A percentile compares a stretch with the other conserved stretches of the same genome.
phyloP scores from a whole-genome alignment of 257 asterid genomes.

The Solanum ossicruentum region DNA sequence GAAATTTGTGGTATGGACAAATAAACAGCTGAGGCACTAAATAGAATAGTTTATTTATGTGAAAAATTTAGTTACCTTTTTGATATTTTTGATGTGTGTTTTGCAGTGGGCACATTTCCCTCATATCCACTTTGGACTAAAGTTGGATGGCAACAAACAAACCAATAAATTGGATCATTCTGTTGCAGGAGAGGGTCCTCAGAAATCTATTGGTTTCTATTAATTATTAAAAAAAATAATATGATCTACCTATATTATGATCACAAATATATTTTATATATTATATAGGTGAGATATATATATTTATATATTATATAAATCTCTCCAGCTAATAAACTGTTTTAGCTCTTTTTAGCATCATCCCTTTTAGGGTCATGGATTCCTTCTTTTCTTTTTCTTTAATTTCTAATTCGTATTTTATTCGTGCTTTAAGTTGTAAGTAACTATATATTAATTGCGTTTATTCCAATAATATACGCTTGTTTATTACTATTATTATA shows the following conservation, averaged over 20 bases:
- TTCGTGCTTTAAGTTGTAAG: background rate
- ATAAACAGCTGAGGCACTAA: background rate
- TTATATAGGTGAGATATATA: constrained; percentile 3
- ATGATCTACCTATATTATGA: background rate
- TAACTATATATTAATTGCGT: background rate
- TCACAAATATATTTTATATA: background rate
- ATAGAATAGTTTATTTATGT: background rate
- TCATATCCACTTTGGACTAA: constrained; percentile 77
- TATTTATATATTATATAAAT: background rate
- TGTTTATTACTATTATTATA: background rate
- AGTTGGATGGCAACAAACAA: constrained; percentile 61
- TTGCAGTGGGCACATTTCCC: constrained; percentile 99
- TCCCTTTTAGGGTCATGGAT: background rate
- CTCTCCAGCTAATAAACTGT: background rate
- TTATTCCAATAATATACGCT: background rate
- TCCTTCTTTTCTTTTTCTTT: background rate
- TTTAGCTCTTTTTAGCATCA: background rate
- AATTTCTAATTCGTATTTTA: background rate
- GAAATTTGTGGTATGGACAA: background rate
- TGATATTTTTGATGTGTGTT: background rate
- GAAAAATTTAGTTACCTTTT: background rate
- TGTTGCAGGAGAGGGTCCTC: constrained; percentile 40
- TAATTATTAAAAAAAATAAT: background rate
- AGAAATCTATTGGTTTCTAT: constrained; percentile 41
- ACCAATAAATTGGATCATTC: constrained; percentile 55